Conservation (phyloP, 1,284 basidiomycete species). For the Tylopilus sp. region DNA sequence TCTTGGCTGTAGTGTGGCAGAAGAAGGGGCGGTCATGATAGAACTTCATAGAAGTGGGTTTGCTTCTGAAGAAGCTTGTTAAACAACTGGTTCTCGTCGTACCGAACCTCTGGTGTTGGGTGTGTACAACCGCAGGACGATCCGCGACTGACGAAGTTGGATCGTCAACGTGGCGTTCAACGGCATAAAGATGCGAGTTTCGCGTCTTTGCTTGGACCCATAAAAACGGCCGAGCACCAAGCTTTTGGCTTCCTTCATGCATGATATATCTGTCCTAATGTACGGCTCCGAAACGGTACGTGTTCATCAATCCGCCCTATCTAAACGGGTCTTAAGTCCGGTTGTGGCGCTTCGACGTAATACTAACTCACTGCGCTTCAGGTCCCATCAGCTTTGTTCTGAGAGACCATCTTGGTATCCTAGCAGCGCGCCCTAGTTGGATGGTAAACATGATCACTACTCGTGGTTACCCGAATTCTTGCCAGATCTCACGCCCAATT, state of each 20-base stretch:
- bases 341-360: slow-evolving; percentile 1
- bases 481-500: not conserved
- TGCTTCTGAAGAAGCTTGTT: not conserved
- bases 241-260: not conserved
- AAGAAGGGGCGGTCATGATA: not conserved
- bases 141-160: slow-evolving; percentile 16
- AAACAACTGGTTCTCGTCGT: not conserved
- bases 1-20: slow-evolving; percentile 6
- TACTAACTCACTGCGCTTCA: not conserved
- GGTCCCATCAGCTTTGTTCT: not conserved
- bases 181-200: not conserved
- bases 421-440: not conserved
- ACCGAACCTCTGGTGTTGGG: not conserved
- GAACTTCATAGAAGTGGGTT: not conserved
- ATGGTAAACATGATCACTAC: not conserved
- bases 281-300: not conserved
- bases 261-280: not conserved
- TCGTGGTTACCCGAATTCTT: not conserved
- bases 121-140: slow-evolving; percentile 8
- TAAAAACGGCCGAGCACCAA: not conserved
- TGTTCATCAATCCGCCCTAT: not conserved
- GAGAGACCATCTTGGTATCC: not conserved
- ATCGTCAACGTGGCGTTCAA: slow-evolving; percentile 11
- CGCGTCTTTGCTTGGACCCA: not conserved
- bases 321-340: not conserved